These are phyloP conservation scores for Physcomitrellopsis africana DNA, from an alignment of 225 moss, liverwort and hornwort genomes.

Conservation along the genomic window DNA sequence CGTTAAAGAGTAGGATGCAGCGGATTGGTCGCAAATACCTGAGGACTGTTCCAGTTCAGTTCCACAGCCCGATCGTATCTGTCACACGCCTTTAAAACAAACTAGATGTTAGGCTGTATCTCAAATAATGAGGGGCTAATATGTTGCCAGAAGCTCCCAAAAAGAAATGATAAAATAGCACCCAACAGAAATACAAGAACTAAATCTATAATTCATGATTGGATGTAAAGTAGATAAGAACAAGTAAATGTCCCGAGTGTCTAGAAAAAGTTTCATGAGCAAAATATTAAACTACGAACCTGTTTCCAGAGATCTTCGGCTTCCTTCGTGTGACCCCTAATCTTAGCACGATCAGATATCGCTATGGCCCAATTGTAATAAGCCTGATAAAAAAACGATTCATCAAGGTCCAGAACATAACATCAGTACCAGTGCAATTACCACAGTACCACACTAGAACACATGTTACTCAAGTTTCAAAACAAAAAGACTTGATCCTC, in stretches of 20 bases:
- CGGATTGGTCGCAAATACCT: constrained; percentile 51
- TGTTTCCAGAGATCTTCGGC: constrained; percentile 98
- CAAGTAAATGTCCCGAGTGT: constrained; percentile 18
- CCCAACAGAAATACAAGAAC: background rate
- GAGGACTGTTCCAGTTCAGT: constrained; percentile 99
- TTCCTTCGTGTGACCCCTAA: constrained; percentile 94
- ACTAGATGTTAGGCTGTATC: constrained; percentile 13
- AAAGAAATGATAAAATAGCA: too few species aligned
- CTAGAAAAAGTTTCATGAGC: constrained; percentile 5
- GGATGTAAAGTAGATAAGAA: background rate
- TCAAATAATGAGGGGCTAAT: constrained; percentile 16
- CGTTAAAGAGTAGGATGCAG: background rate
- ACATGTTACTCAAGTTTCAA: background rate
- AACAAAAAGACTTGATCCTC: constrained; percentile 25
- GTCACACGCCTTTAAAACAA: constrained; percentile 78
- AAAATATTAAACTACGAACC: constrained; percentile 46
- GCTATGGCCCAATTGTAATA: constrained; percentile 99
- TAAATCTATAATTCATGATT: constrained; percentile 8
- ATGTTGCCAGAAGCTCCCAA: too few species aligned
- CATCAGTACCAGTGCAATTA: too few species aligned
- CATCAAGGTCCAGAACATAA: constrained; percentile 18
- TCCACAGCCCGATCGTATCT: constrained; percentile 95
- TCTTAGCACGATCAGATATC: constrained; percentile 95
- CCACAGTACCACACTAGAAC: too few species aligned
- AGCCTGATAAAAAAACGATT: constrained; percentile 58